Base-by-base conservation (phyloP, 2,329 filamentous ascomycete genomes). In the Rhinocladiella mackenziei region DNA sequence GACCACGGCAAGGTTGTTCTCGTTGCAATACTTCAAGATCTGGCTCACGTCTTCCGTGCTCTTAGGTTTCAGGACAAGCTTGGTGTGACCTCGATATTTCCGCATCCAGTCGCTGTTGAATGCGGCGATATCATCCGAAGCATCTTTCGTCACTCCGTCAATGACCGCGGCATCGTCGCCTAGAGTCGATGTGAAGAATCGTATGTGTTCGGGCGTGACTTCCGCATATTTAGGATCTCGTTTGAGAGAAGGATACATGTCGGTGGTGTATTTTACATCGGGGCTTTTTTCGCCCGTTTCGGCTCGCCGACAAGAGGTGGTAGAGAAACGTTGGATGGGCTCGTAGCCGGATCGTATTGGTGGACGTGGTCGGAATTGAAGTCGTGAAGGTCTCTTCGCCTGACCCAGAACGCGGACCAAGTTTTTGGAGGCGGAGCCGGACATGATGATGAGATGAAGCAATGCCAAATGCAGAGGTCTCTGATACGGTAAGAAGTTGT, bases 71-170 rank as follows among this genome's bases (percentile, higher is more conserved):
- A 98, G 71, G 3, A 97, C 89, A 18, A 98, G 72, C 60, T 83
- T 81, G 50, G 86, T 81, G 67, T 96, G 89, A 20, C 92, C 94
- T 50, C 86, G 83, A 72, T 95, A 98, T 70, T 98, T 98, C 67
- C 86, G 83, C 89, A 98, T 96, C 92, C 94, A 98, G 70, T 98
- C 92, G 62, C 83, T 81, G 68, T 98, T 98, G 76, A 89, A 98
- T 5, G 86, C 78, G 63, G 92, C 87, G 54, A 97, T 76, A 62
- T 97, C 92, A 58, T 86, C 85, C 2, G 75, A 70, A 10, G 81
- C 81, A 65, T 89, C 80, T 56, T 79, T 67, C 3, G 81, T 86
- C 42, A 95, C 76, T 38, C 87, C 87, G 62, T 96, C 89, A 50
- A 97, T 79, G 39, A 96, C 75, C 2, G 88, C 89, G 25, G 84